Percentiles rank a stretch among this genome's conserved stretches.
Conservation (phyloP, 768 basidiomycete genomes). For the Coprinellus micaceus region DNA sequence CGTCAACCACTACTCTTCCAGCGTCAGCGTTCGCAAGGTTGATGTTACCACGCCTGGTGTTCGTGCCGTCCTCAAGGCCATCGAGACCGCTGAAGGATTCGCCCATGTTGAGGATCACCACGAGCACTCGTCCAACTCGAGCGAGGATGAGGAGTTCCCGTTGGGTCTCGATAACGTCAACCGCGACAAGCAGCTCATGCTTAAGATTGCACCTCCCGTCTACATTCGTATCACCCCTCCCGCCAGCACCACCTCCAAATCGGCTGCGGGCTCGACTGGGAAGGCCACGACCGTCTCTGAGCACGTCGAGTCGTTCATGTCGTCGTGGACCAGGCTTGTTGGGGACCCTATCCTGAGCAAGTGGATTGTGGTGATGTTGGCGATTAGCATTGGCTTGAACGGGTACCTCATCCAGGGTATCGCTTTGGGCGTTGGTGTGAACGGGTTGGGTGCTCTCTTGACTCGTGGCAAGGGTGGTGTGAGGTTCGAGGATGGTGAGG, state of each 20-base stretch:
- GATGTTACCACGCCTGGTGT: slow-evolving; percentile 67
- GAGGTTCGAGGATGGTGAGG: slow-evolving; percentile 27
- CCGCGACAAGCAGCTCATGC: slow-evolving; percentile 40
- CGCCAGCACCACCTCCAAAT: slow-evolving; percentile 8
- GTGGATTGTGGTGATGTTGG: slow-evolving; percentile 89
- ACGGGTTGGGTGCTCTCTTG: slow-evolving; percentile 21
- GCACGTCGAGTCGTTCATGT: slow-evolving; percentile 82
- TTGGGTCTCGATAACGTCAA: slow-evolving; percentile 8
- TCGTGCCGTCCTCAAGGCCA: slow-evolving; percentile 51
- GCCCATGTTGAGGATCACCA: slow-evolving; percentile 14
- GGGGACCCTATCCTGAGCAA: slow-evolving; percentile 93
- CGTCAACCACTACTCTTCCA: slow-evolving; percentile 9
- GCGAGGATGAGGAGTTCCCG: slow-evolving; percentile 9
- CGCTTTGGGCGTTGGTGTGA: slow-evolving; percentile 47
- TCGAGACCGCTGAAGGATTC: slow-evolving; percentile 38
- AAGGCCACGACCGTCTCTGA: slow-evolving; percentile 35
- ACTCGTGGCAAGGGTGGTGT: slow-evolving; percentile 21
- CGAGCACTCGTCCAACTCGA: slow-evolving; percentile 4
- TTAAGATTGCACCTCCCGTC: slow-evolving; percentile 61
- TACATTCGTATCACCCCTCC: slow-evolving; percentile 46
- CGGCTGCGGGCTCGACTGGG: neutral
- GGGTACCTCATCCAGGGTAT: slow-evolving; percentile 90
- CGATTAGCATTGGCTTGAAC: slow-evolving; percentile 83
- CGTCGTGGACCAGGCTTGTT: slow-evolving; percentile 83
- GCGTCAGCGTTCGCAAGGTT: slow-evolving; percentile 47